Conservation (phyloP, 805 yeast genomes). For the Wickerhamomyces bisporus region DNA sequence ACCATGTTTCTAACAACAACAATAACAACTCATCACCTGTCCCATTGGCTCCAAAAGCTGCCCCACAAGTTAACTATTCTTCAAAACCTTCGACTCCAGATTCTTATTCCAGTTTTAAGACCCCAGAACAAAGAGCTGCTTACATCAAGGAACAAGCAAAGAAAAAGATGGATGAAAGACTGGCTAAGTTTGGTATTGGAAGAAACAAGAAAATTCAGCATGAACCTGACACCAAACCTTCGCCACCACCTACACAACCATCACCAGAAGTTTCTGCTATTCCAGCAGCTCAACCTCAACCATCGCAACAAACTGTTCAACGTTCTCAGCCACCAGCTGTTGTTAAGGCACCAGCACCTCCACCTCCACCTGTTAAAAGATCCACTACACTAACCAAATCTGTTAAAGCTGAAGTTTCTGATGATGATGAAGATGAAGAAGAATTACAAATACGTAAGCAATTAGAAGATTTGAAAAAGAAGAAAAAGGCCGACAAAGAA, state of each 20-base stretch:
- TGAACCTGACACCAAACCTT: conserved; percentile 1
- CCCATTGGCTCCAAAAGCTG: too few relatives aligned
- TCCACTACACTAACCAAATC: background rate
- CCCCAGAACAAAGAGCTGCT: conserved; percentile 71
- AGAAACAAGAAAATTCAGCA: conserved; percentile 32
- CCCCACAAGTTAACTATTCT: conserved; percentile 12
- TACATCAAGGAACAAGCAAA: conserved; percentile 76
- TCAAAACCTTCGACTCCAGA: conserved; percentile 20
- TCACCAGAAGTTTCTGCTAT: too few relatives aligned
- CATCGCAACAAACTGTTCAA: conserved; percentile 2
- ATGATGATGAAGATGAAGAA: conserved; percentile 45
- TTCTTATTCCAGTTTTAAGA: conserved; percentile 28
- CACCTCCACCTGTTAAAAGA: conserved; percentile 8
- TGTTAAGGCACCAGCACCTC: conserved; percentile 9
- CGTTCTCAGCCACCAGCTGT: conserved; percentile 4
- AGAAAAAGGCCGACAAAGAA: conserved; percentile 54
- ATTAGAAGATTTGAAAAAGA: conserved; percentile 37
- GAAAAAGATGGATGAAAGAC: conserved; percentile 77
- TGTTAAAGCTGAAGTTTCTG: conserved; percentile 19
- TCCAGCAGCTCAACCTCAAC: too few relatives aligned
- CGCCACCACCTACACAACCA: conserved; percentile 3
- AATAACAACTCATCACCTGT: too few relatives aligned
- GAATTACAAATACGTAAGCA: conserved; percentile 39
- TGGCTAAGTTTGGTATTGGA: conserved; percentile 73
- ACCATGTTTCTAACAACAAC: conserved; percentile 14